Conservation (phyloP, 2,329 filamentous ascomycete species). For the Diaporthe humulicola region DNA sequence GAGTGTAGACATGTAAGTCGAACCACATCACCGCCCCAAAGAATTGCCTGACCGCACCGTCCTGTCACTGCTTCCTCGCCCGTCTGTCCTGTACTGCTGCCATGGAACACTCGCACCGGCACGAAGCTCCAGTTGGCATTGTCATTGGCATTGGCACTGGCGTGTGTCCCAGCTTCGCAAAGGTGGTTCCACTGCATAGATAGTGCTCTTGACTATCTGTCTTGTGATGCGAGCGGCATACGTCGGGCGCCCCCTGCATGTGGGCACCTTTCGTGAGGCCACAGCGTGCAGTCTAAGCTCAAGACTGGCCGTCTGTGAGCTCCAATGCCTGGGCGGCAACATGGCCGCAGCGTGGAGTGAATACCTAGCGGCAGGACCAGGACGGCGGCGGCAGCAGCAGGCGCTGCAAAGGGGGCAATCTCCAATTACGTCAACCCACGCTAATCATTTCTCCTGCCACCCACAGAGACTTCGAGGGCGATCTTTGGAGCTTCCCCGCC, state of each 20-base stretch:
- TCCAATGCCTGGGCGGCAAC: neutral
- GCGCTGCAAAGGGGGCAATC: neutral
- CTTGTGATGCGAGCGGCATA: neutral
- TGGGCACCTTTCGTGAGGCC: neutral
- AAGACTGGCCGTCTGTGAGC: neutral
- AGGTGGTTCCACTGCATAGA: neutral
- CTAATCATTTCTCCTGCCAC: conserved; percentile 34
- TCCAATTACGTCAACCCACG: conserved; percentile 36
- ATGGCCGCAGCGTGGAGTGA: conserved; percentile 10
- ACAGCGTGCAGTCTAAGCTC: neutral
- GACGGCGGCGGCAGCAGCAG: neutral
- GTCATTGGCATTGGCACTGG: too few relatives aligned
- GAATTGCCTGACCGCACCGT: neutral
- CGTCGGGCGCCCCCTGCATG: too few relatives aligned
- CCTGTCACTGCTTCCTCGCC: neutral
- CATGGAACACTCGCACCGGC: neutral
- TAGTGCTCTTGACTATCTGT: neutral
- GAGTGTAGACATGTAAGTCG: conserved; percentile 35
- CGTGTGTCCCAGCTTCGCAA: neutral
- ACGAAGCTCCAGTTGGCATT: neutral
- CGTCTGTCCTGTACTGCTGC: neutral
- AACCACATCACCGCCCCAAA: neutral
- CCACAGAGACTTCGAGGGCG: conserved; percentile 31
- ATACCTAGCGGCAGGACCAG: neutral
- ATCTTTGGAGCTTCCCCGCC: conserved; percentile 32